Conservation (phyloP, 108 stramenopile genomes). For the Skeletonema costatum region DNA sequence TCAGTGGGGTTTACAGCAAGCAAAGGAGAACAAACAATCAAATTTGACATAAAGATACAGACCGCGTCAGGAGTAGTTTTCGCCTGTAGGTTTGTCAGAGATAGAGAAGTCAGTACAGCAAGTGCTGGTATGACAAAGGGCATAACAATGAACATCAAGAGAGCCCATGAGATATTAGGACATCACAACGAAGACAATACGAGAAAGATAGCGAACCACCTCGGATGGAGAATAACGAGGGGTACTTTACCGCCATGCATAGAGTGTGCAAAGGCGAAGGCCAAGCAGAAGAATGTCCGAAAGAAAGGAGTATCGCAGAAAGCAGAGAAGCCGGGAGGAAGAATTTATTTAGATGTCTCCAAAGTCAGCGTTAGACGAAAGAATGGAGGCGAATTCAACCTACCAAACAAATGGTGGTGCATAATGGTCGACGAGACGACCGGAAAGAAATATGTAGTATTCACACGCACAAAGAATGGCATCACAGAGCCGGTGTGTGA, state of each 20-base stretch:
- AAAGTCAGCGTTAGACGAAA: neutral
- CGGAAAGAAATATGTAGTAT: constrained; percentile 2
- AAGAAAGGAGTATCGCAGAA: neutral
- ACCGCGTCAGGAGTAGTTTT: constrained; percentile 22
- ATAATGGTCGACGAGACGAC: constrained; percentile 31
- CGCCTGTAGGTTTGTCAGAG: neutral
- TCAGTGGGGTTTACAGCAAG: neutral
- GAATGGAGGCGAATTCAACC: neutral
- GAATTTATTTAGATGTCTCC: constrained; percentile 17
- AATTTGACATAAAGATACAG: constrained; percentile 29
- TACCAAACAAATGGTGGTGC: neutral
- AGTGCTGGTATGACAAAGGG: no score
- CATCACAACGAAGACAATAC: constrained; percentile 20
- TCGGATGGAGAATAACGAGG: constrained; percentile 11
- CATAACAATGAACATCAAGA: no score
- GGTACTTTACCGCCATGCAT: constrained; percentile 26
- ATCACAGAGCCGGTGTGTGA: neutral
- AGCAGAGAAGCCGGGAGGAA: neutral
- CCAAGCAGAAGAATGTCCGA: constrained; percentile 22
- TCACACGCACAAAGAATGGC: constrained; percentile 9
- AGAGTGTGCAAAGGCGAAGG: constrained; percentile 25
- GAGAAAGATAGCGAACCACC: constrained; percentile 11
- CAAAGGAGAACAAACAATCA: constrained; percentile 1
- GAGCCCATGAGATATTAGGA: constrained; percentile 30
- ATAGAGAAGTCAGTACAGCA: neutral